Evolutionary conservation across 2,329 filamentous ascomycete species (phyloP), one percentile per base, ranked within the genome.

Genomic region (Passalora sequoiae): DNA sequence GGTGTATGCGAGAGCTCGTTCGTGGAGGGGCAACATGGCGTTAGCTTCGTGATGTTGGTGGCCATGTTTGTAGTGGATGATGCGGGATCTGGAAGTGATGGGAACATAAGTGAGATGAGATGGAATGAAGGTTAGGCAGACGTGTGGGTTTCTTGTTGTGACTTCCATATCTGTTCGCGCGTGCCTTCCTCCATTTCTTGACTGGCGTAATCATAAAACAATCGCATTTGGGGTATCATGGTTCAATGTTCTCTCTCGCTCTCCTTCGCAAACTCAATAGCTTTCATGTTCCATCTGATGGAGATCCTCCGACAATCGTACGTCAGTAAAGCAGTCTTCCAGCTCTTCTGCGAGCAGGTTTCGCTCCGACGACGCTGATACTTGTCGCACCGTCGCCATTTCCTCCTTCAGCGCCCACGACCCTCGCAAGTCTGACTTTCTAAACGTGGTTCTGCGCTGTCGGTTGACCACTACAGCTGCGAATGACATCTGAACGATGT

Each of bases 351-450:
- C 32, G 2, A 36, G 32, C 32, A 36, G 15, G 17, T 20, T 4
- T 6, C 24, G 32, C n/a, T 36, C 4, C 2, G 13, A 3, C 32
- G 32, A 36, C 9, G 32, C 24, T 5, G 32, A 36, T 15, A 36
- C 32, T 21, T 24, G n/a, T 20, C 17, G 24, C 15, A 16, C 16
- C 19, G 13, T 20, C 15, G 17, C 32, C 17, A 36, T 33, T 21
- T 44, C 42, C 21, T 38, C 6, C 28, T 21, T 31, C 10, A 13
- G 6, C 2, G 30, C 36, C 42, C 42, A 44, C 7, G 42, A 39
- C 20, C 38, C 35, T 25, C 42, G 28, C 29, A 44, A 25, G 28
- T 44, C 42, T n/a, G 42, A 44, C 24, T 40, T 44, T 16, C 42
- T 33, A 33, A 44, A 44, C 6, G 16, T 28, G 8, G 36, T 38